Percentiles rank a stretch among this genome's conserved stretches.
These are phyloP conservation scores for Pestalotiopsis sp. DNA, from an alignment of 2,329 filamentous ascomycete species.

Conservation along the genomic window DNA sequence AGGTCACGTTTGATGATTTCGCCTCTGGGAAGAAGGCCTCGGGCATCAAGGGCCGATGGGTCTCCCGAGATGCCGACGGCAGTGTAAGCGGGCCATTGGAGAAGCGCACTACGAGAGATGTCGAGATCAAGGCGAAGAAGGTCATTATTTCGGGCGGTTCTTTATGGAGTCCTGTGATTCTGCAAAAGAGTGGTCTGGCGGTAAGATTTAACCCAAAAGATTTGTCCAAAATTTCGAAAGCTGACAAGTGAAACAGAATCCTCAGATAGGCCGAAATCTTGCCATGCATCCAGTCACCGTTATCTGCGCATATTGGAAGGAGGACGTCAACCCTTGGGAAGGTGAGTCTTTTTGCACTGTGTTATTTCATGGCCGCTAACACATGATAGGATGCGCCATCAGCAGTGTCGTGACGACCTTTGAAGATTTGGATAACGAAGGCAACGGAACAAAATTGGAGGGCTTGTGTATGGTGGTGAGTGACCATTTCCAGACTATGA, in stretches of 20 bases:
- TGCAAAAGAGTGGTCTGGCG: slow-evolving; percentile 73
- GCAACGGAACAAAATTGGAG: slow-evolving; percentile 81
- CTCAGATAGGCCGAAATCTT: slow-evolving; percentile 76
- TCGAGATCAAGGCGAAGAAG: slow-evolving; percentile 73
- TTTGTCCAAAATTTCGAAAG: no score
- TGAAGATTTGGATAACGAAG: slow-evolving; percentile 73
- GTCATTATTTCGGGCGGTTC: slow-evolving; percentile 75
- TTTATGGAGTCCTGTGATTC: slow-evolving; percentile 71
- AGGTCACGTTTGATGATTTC: slow-evolving; percentile 57
- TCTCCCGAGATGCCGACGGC: slow-evolving; percentile 62
- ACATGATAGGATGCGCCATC: slow-evolving; percentile 64
- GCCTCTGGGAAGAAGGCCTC: slow-evolving; percentile 30
- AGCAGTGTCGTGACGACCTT: slow-evolving; percentile 74
- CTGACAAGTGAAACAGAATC: slow-evolving; percentile 52
- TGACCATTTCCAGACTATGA: slow-evolving; percentile 9
- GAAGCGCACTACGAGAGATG: slow-evolving; percentile 51
- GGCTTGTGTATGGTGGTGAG: slow-evolving; percentile 65
- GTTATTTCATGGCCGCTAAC: neutral
- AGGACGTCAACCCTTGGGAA: slow-evolving; percentile 68
- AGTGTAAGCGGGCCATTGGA: slow-evolving; percentile 50
- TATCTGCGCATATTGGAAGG: slow-evolving; percentile 59
- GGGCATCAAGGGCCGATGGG: slow-evolving; percentile 24
- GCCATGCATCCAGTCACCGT: slow-evolving; percentile 73
- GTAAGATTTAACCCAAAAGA: no score
- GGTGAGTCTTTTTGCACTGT: slow-evolving; percentile 27